Conservation (phyloP, 2,329 filamentous ascomycete genomes). For the Bipolaris gigantea region DNA sequence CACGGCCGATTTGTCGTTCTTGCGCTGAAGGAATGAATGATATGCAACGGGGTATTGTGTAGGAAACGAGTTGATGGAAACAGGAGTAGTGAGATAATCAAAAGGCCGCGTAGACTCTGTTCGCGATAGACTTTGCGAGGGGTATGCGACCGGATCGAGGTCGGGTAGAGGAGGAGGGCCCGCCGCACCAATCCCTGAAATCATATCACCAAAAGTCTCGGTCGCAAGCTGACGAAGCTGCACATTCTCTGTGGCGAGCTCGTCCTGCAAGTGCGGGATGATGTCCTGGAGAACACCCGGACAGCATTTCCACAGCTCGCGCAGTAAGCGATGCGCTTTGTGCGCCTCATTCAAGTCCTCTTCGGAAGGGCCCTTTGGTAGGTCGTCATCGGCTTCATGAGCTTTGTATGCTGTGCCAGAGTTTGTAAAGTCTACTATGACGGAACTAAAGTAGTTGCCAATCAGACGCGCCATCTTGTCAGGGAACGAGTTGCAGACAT, state of each 20-base stretch:
- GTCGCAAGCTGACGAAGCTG: conserved; percentile 85
- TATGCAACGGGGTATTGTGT: conserved; percentile 79
- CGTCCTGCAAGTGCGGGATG: conserved; percentile 88
- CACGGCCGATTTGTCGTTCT: conserved; percentile 79
- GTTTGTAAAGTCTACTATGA: conserved; percentile 81
- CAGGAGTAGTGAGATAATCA: conserved; percentile 75
- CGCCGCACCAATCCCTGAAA: conserved; percentile 88
- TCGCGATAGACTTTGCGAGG: conserved; percentile 64
- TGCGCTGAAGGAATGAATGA: conserved; percentile 79
- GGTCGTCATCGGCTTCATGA: conserved; percentile 49
- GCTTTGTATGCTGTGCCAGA: conserved; percentile 22
- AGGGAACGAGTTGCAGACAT: conserved; percentile 82
- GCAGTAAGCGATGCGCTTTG: conserved; percentile 85
- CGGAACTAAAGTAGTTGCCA: conserved; percentile 94
- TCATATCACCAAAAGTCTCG: conserved; percentile 92
- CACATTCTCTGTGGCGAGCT: conserved; percentile 86
- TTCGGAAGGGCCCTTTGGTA: conserved; percentile 67
- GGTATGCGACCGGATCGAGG: conserved; percentile 82
- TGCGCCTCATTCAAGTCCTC: conserved; percentile 83
- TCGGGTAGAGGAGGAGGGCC: conserved; percentile 73
- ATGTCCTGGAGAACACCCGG: conserved; percentile 89
- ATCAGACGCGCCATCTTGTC: conserved; percentile 96
- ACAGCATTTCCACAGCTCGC: conserved; percentile 91
- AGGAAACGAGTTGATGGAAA: conserved; percentile 86
- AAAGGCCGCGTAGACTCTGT: conserved; percentile 42